Evolutionary conservation across 495 filamentous ascomycete genomes (phyloP).

Genomic region (Aspergillus nanangensis): DNA sequence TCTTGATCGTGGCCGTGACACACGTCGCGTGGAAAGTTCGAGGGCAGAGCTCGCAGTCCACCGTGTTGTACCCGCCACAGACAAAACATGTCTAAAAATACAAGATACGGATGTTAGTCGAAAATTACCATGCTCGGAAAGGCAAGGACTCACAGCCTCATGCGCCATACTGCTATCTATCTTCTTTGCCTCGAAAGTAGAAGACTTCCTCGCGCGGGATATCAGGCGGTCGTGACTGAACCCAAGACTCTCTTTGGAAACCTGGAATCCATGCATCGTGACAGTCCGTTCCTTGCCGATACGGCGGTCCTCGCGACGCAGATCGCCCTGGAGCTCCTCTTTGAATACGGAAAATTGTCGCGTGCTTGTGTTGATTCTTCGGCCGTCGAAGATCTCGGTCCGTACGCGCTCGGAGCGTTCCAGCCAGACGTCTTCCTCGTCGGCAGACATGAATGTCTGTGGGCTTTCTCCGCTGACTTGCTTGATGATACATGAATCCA

Average conservation of each 20-base stretch:
- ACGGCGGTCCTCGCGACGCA: slow-evolving; percentile 25
- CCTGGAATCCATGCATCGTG: slow-evolving; percentile 54
- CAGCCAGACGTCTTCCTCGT: slow-evolving; percentile 56
- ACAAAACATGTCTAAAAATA: slow-evolving; percentile 47
- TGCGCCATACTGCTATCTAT: too few relatives aligned
- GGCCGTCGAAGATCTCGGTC: slow-evolving; percentile 54
- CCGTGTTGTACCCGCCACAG: slow-evolving; percentile 46
- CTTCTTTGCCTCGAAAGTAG: too few relatives aligned
- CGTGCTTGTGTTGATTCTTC: slow-evolving; percentile 20
- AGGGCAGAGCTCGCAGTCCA: slow-evolving; percentile 51
- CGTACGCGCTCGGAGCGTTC: slow-evolving; percentile 55
- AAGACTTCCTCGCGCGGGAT: too few relatives aligned
- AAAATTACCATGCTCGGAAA: neutral
- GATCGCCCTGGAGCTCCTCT: slow-evolving; percentile 32
- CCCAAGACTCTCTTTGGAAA: slow-evolving; percentile 57
- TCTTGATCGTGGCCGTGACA: slow-evolving; percentile 28
- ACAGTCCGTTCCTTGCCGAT: slow-evolving; percentile 57
- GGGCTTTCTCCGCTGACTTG: neutral
- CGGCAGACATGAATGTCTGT: slow-evolving; percentile 16
- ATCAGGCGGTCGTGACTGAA: too few relatives aligned
- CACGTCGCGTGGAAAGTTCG: slow-evolving; percentile 53
- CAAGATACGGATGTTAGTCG: too few relatives aligned
- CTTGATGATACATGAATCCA: neutral
- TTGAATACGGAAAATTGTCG: slow-evolving; percentile 29
- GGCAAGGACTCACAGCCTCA: slow-evolving; percentile 34